These are phyloP conservation scores for Alternaria hordeiaustralica DNA, from an alignment of 2,329 filamentous ascomycete genomes.

Conservation along the genomic window DNA sequence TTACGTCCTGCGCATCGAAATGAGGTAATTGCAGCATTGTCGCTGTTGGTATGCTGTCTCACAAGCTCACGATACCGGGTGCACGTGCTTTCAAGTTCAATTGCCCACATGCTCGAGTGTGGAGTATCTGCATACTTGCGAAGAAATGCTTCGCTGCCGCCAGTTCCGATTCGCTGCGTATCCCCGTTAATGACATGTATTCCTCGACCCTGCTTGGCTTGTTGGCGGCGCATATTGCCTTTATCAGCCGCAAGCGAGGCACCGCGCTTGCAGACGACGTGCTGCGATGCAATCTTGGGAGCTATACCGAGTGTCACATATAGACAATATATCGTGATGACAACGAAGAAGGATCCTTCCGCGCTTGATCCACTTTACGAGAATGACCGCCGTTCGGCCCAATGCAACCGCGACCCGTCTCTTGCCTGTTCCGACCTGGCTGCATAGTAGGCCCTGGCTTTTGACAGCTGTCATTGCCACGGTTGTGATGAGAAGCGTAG, in stretches of 20 bases:
- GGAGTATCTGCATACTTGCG: neutral
- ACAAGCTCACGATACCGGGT: neutral
- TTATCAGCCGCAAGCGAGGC: neutral
- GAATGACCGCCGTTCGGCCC: constrained; percentile 5
- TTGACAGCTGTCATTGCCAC: constrained; percentile 15
- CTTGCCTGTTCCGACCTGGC: constrained; percentile 9
- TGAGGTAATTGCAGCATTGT: neutral
- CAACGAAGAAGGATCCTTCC: constrained; percentile 2
- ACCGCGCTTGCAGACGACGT: neutral
- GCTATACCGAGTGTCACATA: neutral
- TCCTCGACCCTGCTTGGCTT: neutral
- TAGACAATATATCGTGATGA: constrained; percentile 4
- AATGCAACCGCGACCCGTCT: constrained; percentile 12
- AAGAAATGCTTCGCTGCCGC: neutral
- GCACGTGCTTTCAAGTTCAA: neutral
- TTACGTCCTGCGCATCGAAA: neutral
- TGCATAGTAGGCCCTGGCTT: constrained; percentile 7
- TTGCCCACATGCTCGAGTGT: neutral
- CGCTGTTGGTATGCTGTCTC: neutral
- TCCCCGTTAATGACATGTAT: neutral
- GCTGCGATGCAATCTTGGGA: neutral
- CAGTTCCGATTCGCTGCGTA: constrained; percentile 7
- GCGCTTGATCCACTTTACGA: neutral
- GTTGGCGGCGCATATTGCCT: neutral
- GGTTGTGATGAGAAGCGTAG: neutral